Percentiles rank a stretch among this genome's conserved stretches.
Evolutionary conservation across 352 stramenopile species (phyloP).

Genomic region (Albugo candida): DNA sequence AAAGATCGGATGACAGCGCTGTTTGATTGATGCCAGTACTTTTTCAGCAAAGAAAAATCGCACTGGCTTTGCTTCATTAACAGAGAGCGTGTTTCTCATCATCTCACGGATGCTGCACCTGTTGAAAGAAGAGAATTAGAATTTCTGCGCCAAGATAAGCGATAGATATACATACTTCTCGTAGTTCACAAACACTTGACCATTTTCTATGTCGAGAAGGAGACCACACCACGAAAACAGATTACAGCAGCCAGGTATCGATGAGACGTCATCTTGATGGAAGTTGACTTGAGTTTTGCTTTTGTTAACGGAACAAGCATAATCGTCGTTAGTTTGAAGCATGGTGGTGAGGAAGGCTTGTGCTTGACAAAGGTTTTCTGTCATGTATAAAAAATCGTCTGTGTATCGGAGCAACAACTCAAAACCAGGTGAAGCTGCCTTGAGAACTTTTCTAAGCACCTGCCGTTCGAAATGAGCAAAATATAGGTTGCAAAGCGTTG

Average conservation of each 20-base stretch:
- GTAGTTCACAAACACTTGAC: conserved; percentile 63
- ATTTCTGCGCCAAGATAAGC: not conserved
- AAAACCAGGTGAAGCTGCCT: conserved; percentile 3
- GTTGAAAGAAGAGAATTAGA: not conserved
- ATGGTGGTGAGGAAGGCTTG: conserved; percentile 31
- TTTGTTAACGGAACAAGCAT: conserved; percentile 40
- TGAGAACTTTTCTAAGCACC: conserved; percentile 24
- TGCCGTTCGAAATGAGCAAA: conserved; percentile 55
- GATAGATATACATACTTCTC: conserved; percentile 24
- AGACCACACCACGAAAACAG: conserved; percentile 47
- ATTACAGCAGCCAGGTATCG: not conserved
- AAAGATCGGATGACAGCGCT: conserved; percentile 49
- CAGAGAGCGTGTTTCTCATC: conserved; percentile 23
- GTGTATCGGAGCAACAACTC: conserved; percentile 47
- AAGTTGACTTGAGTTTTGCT: conserved; percentile 56
- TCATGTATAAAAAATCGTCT: conserved; percentile 61
- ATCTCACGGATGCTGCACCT: conserved; percentile 8
- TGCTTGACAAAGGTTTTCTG: conserved; percentile 24
- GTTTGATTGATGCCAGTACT: conserved; percentile 32
- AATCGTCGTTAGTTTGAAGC: conserved; percentile 36
- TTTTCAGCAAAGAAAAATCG: conserved; percentile 40
- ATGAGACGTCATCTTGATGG: not conserved
- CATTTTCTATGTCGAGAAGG: conserved; percentile 23
- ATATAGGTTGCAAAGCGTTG: conserved; percentile 63
- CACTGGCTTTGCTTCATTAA: conserved; percentile 33